Conservation (phyloP, 2,329 filamentous ascomycete genomes). For the Colletotrichum truncatum region DNA sequence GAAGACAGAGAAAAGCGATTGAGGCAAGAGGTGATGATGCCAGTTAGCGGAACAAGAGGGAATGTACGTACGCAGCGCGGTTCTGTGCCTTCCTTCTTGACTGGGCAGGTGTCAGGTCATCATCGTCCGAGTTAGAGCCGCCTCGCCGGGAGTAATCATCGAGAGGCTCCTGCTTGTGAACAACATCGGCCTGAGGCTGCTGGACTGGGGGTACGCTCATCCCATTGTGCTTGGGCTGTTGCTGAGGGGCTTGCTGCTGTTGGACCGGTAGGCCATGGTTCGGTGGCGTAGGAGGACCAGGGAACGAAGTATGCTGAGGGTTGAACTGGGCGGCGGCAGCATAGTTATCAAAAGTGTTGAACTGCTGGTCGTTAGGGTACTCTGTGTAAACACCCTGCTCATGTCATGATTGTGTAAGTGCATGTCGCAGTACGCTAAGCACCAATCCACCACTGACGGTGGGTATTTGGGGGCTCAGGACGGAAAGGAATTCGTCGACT, state of each 20-base stretch:
- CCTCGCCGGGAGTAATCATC: constrained; percentile 46
- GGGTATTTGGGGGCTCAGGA: constrained; percentile 35
- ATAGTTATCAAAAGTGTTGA: constrained; percentile 56
- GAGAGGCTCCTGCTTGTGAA: constrained; percentile 47
- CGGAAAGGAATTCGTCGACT: constrained; percentile 39
- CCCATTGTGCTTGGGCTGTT: constrained; percentile 36
- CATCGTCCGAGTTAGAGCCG: constrained; percentile 65
- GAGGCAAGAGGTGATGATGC: neutral
- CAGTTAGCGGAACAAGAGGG: neutral
- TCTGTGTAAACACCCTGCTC: constrained; percentile 60
- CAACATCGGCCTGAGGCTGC: constrained; percentile 26
- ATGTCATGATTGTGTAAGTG: constrained; percentile 43
- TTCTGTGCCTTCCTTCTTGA: constrained; percentile 70
- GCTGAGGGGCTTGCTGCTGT: constrained; percentile 23
- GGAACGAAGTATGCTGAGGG: constrained; percentile 42
- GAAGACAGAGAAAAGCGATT: neutral
- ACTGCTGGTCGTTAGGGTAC: constrained; percentile 57
- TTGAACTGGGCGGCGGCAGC: constrained; percentile 38
- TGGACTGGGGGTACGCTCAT: constrained; percentile 37
- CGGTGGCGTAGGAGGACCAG: constrained; percentile 56
- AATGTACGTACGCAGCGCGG: constrained; percentile 64
- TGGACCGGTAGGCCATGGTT: constrained; percentile 34
- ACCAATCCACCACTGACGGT: constrained; percentile 36
- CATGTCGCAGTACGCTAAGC: constrained; percentile 40
- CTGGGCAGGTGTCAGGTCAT: constrained; percentile 64